Conservation (phyloP, 176 grass and related monocot species). For the Coix lacrymajobi region DNA sequence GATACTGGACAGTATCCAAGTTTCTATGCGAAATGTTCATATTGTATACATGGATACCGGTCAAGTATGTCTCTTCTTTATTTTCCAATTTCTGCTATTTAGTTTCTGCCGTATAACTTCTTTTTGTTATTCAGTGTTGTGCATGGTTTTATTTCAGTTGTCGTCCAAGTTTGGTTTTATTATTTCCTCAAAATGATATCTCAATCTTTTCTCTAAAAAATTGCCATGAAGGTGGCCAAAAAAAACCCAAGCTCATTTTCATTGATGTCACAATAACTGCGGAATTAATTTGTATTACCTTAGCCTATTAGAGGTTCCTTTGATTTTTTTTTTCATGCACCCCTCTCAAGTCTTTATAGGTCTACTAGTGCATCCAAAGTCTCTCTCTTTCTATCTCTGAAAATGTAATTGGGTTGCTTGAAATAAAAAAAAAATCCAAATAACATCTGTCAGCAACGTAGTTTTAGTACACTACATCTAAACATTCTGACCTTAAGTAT, state of each 20-base stretch:
- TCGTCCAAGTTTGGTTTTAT: constrained; percentile 14
- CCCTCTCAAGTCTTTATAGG: not conserved
- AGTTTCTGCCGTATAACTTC: not conserved
- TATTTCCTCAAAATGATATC: constrained; percentile 9
- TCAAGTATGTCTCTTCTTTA: constrained; percentile 48
- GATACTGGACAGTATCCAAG: constrained; percentile 96
- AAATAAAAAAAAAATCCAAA: not conserved
- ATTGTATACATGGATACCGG: constrained; percentile 68
- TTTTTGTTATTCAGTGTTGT: not conserved
- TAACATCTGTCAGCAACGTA: constrained; percentile 2
- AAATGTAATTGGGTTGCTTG: not conserved
- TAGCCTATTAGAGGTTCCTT: not conserved
- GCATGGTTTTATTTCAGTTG: constrained; percentile 15
- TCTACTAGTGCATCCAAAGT: constrained; percentile 8
- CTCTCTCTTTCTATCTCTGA: not conserved
- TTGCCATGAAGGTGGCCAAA: not conserved
- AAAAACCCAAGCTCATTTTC: not conserved
- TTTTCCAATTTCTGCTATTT: not conserved
- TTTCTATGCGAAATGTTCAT: constrained; percentile 88
- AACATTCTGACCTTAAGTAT: not conserved
- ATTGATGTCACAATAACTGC: not conserved
- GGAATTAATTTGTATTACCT: not conserved
- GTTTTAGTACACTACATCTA: not conserved
- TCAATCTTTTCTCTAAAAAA: not conserved
- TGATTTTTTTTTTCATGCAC: not conserved